These are phyloP conservation scores for Populus hybrid DNA, from an alignment of 441 rosid species.

Conservation along the genomic window DNA sequence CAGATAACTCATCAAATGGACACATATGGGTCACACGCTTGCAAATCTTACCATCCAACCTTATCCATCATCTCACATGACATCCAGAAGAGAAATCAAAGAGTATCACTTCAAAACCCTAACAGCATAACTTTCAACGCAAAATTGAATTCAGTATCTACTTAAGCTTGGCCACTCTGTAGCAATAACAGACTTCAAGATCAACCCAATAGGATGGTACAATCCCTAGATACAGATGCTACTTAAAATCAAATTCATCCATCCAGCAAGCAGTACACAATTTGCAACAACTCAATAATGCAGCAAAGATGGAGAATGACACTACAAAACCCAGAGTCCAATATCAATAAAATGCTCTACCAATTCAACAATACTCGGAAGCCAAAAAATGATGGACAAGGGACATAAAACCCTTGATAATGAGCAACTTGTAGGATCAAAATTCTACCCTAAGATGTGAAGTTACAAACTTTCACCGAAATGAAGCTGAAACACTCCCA, in stretches of 20 bases:
- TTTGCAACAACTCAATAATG: conserved; percentile 1
- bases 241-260: not conserved
- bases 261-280: not conserved
- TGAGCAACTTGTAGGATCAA: conserved; percentile 3
- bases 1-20: not conserved
- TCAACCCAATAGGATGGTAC: conserved; percentile 1
- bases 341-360: not conserved
- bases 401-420: not conserved
- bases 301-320: not conserved
- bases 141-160: not conserved
- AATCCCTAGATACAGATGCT: not conserved
- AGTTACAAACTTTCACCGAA: conserved; percentile 8
- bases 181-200: conserved; percentile 18
- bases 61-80: not conserved
- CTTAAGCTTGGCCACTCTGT: conserved; percentile 11
- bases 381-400: not conserved
- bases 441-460: conserved; percentile 3
- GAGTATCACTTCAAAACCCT: conserved; percentile 1
- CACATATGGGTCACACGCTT: not conserved
- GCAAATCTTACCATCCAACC: not conserved
- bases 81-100: conserved; percentile 1
- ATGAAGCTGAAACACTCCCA: conserved; percentile 12
- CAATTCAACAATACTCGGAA: conserved; percentile 7
- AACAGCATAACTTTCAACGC: not conserved
- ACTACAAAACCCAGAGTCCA: conserved; percentile 6